A percentile compares a stretch with the other conserved stretches of the same genome.
Evolutionary conservation across 495 filamentous ascomycete species (phyloP).

Genomic region (Trichocladium antarcticum): DNA sequence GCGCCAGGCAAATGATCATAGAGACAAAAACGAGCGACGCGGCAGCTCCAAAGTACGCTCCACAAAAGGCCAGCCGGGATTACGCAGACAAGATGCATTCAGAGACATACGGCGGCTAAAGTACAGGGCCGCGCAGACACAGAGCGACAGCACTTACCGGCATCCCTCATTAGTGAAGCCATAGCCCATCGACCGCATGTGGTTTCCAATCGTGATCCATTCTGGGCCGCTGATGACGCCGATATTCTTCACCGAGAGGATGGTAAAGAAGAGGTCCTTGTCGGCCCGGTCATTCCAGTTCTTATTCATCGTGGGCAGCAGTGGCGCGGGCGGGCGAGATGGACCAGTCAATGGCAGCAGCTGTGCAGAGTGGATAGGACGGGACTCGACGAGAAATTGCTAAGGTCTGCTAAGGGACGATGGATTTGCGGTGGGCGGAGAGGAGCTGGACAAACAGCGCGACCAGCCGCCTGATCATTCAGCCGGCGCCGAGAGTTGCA

Average conservation of each 20-base stretch:
- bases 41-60: not conserved
- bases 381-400: constrained; percentile 26
- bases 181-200: constrained; percentile 40
- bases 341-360: constrained; percentile 1
- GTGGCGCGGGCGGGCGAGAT: not conserved
- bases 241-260: constrained; percentile 44
- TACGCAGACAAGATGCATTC: no score
- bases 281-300: constrained; percentile 45
- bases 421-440: constrained; percentile 12
- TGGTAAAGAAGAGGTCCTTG: constrained; percentile 45
- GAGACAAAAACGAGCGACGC: not conserved
- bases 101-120: no score
- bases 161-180: constrained; percentile 46
- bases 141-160: constrained; percentile 31
- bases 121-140: not conserved
- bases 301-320: constrained; percentile 41
- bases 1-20: no score
- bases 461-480: constrained; percentile 17
- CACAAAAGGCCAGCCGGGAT: no score
- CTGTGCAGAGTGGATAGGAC: constrained; percentile 10
- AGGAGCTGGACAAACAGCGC: constrained; percentile 16
- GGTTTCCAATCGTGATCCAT: constrained; percentile 43
- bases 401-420: constrained; percentile 28
- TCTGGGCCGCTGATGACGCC: constrained; percentile 43
- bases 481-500: constrained; percentile 9